Percentiles rank a stretch among this genome's conserved stretches.
Conservation (phyloP, 345 rosid genomes). For the Aegle marmelos region DNA sequence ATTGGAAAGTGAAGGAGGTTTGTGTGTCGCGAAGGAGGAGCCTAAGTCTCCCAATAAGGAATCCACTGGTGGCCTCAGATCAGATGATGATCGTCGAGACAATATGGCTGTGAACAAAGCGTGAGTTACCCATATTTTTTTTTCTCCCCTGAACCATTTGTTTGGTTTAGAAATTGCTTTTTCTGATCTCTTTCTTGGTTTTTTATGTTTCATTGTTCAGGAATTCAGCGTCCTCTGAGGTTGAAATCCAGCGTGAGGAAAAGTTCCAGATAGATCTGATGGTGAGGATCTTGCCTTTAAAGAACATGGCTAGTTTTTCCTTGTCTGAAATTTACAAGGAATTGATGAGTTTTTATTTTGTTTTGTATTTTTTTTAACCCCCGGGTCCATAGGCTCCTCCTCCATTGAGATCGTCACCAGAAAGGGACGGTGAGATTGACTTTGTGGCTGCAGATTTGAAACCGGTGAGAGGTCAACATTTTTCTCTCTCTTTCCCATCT, state of each 20-base stretch:
- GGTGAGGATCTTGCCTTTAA: conserved; percentile 44
- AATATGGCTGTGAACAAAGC: conserved; percentile 36
- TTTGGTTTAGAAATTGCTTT: not conserved
- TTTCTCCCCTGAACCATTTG: not conserved
- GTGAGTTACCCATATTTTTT: conserved; percentile 34
- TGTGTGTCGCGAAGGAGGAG: conserved; percentile 44
- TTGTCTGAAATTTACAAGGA: not conserved
- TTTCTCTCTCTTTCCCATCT: not conserved
- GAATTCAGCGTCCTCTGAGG: conserved; percentile 34
- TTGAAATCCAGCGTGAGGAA: conserved; percentile 51
- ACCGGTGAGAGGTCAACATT: conserved; percentile 60
- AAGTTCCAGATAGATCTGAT: conserved; percentile 98
- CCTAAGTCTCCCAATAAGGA: conserved; percentile 56
- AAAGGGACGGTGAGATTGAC: conserved; percentile 66
- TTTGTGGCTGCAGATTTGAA: conserved; percentile 57
- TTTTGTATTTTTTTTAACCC: too few relatives aligned
- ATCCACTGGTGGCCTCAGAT: conserved; percentile 41
- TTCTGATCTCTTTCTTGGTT: not conserved
- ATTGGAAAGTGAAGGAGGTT: conserved; percentile 35
- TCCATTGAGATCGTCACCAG: conserved; percentile 79
- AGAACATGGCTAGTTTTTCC: not conserved
- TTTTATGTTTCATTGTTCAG: conserved; percentile 27
- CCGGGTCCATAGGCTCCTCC: conserved; percentile 67
- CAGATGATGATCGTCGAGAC: conserved; percentile 47
- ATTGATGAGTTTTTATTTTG: not conserved